phyloP scores from a whole-genome alignment of 2,329 filamentous ascomycete genomes.

The Claviceps cyperi region DNA sequence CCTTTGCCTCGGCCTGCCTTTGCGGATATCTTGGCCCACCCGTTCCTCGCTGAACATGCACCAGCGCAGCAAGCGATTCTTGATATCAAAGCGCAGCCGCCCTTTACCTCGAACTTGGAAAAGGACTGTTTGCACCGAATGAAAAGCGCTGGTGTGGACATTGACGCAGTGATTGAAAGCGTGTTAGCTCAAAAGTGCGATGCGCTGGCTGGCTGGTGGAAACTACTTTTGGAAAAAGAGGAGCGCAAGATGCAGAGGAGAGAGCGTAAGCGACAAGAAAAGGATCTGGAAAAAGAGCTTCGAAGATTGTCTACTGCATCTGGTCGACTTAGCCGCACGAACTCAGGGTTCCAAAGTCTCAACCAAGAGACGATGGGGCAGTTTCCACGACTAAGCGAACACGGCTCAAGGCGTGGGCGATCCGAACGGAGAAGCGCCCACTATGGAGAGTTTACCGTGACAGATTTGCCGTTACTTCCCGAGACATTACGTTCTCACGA shows the following conservation, averaged over 20 bases:
- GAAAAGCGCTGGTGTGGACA: constrained; percentile 85
- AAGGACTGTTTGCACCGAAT: constrained; percentile 86
- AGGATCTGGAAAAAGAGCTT: constrained; percentile 67
- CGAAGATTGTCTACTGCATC: constrained; percentile 80
- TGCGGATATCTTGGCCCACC: constrained; percentile 72
- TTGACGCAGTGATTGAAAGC: constrained; percentile 87
- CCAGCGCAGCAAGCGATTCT: constrained; percentile 81
- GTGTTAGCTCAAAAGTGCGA: constrained; percentile 85
- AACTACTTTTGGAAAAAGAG: constrained; percentile 84
- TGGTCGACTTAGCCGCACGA: constrained; percentile 68
- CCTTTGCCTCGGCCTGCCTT: constrained; percentile 70
- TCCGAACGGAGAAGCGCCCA: constrained; percentile 60
- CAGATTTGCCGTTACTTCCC: constrained; percentile 64
- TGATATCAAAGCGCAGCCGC: constrained; percentile 62
- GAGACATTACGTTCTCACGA: constrained; percentile 35
- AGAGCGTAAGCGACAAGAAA: constrained; percentile 73
- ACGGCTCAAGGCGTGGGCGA: constrained; percentile 52
- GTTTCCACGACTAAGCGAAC: constrained; percentile 27
- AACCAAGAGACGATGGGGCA: constrained; percentile 51
- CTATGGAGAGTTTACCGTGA: constrained; percentile 46
- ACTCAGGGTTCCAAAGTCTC: constrained; percentile 61
- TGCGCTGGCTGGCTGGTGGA: constrained; percentile 89
- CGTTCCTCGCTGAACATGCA: constrained; percentile 78
- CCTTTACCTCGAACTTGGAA: constrained; percentile 75
- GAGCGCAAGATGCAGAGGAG: constrained; percentile 68